Evolutionary conservation across 352 stramenopile genomes (phyloP), one percentile per base, ranked within the genome.

Genomic region (Pythium volutum): DNA sequence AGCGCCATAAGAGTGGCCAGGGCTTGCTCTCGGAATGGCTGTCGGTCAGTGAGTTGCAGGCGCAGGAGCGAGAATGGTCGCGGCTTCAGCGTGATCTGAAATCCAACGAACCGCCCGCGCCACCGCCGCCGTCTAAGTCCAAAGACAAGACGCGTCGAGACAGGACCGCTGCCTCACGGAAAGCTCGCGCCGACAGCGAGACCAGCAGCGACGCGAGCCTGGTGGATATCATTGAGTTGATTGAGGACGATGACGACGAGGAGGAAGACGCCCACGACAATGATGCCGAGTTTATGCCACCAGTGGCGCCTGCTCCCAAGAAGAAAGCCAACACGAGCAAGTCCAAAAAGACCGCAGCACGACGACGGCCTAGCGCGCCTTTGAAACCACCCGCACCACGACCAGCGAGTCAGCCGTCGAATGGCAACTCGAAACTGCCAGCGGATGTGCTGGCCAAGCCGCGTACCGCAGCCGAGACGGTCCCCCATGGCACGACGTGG

Each of bases 191-290:
- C 1, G 22, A 58, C 20, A 70, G 56, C 11, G 33, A 29, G 4
- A 45, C 22, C 15, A 67, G 59, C n/a, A 68, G 55, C 55, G 45
- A 50, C 18, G 53, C 64, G 59, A 68, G 59, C 36, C 4, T 73
- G 25, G 50, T 73, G 10, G 59, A 73, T 15, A 62, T 73, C 23
- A 50, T 68, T 14, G 59, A 73, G 42, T 23, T 73, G 0, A 59
- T 63, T 8, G 65, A 72, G n/a, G 65, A 72, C 14, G 66, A 73
- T 3, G 66, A 73, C 11, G 60, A 68, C 1, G 54, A 67, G 14
- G 57, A 67, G n/a, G 52, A 29, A 1, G 49, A 57, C 43, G 53
- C n/a, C n/a, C n/a, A n/a, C n/a, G n/a, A n/a, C n/a, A n/a, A 65
- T 33, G 63, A 70, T 26, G 63, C 53, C 27, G 51, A 66, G 20